phyloP scores from a whole-genome alignment of 1,139 yeast genomes.

The Hansenula lynferdii region DNA sequence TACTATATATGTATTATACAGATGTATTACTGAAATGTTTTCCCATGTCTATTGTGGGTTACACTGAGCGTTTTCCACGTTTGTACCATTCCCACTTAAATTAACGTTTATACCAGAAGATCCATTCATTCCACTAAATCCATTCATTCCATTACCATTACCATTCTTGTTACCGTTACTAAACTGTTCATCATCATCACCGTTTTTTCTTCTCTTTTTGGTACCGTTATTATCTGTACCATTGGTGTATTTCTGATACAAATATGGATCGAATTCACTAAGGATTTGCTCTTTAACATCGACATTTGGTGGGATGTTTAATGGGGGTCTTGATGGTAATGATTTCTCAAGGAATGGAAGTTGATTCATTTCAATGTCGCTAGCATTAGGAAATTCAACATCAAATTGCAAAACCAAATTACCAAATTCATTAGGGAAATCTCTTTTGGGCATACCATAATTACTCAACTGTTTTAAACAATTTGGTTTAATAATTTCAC shows the following conservation, averaged over 20 bases:
- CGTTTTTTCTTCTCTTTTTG: constrained; percentile 26
- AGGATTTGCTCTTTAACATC: constrained; percentile 9
- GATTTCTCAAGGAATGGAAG: constrained; percentile 33
- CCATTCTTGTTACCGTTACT: constrained; percentile 35
- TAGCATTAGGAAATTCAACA: constrained; percentile 43
- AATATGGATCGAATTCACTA: constrained; percentile 13
- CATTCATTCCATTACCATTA: background rate
- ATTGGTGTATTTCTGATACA: background rate
- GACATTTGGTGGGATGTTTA: constrained; percentile 9
- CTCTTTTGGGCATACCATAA: constrained; percentile 60
- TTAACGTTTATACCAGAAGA: too few species aligned
- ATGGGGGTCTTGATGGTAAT: constrained; percentile 33
- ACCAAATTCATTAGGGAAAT: constrained; percentile 34
- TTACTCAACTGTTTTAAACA: constrained; percentile 44
- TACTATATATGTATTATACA: too few species aligned
- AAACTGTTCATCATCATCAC: constrained; percentile 52
- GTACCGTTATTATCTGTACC: background rate
- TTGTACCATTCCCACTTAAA: too few species aligned
- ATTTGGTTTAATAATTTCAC: constrained; percentile 44
- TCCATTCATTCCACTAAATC: background rate
- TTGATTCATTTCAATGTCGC: constrained; percentile 32
- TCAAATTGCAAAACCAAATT: constrained; percentile 47
- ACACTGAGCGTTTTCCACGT: too few species aligned
- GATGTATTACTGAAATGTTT: too few species aligned
- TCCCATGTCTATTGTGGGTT: too few species aligned